Base-by-base conservation (phyloP, 2,329 filamentous ascomycete species). In the Arthrobotrys pseudoclavata region DNA sequence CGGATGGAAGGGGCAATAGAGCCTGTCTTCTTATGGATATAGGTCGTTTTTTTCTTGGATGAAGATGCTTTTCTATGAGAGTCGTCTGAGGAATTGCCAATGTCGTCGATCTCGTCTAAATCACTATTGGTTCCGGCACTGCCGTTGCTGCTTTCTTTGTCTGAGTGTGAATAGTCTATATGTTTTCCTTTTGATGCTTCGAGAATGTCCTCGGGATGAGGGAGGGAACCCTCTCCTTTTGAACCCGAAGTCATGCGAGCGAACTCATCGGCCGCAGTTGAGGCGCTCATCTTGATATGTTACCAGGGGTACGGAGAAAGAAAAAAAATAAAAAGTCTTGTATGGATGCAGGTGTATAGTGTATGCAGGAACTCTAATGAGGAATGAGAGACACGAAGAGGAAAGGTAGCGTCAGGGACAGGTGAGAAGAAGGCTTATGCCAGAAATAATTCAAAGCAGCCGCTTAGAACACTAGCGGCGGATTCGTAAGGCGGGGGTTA, bases 181-280 rank as follows among this genome's bases (percentile, higher is more conserved):
- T 74, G 69, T 69, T 74, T 79, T 70, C 61, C 68, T 48, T 57
- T 48, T 47, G 68, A 69, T 37, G 42, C 55, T 79, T 77, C 72
- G 45, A 72, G 70, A 69, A 79, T 68, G 78, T 82, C 81, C 68
- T 82, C 81, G 13, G 80, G 80, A 77, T 82, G 81, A 69, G 74
- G 79, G 67, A 69, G 80, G 78, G 79, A 78, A 69, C 15, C 75
- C 47, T 70, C 69, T 74, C 75, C 75, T 79, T 79, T 79, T 79
- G 75, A 79, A 79, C 75, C 75, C 63, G 69, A 64, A 48, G 75
- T 74, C 75, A 79, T 74, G 57, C 68, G 69, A 61, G 75, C 63
- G 48, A 79, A 79, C 69, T 79, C 75, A 45, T 79, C 75, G 66
- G 75, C 62, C 48, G 76, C 69, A 61, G 61, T 57, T 70, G 78